These are phyloP conservation scores for Cinnamomum micranthum DNA, from an alignment of 164 flowering plant species.

Conservation along the genomic window DNA sequence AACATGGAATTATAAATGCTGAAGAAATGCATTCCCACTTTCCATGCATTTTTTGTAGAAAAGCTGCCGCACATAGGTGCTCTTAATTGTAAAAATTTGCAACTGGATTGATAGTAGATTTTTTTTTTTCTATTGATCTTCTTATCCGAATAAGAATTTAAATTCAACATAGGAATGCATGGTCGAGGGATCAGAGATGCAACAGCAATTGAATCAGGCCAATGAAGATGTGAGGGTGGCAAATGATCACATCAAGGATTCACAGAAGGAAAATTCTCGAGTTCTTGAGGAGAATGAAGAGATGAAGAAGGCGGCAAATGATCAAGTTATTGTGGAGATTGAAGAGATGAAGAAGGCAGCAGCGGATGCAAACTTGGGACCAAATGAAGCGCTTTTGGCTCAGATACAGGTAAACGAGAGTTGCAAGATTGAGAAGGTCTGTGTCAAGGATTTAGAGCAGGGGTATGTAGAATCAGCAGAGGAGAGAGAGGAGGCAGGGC, in stretches of 20 bases:
- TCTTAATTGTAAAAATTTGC: too few species aligned
- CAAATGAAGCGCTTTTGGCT: slow-evolving; percentile 29
- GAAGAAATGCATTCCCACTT: too few species aligned
- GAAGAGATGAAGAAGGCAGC: slow-evolving; percentile 38
- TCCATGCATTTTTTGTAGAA: too few species aligned
- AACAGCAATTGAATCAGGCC: slow-evolving; percentile 27
- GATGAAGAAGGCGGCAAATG: too few species aligned
- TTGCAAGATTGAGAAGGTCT: slow-evolving; percentile 8
- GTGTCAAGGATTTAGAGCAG: slow-evolving; percentile 18
- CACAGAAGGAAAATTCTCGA: too few species aligned
- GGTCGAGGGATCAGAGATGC: slow-evolving; percentile 25
- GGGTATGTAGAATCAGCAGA: slow-evolving; percentile 21
- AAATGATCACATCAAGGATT: slow-evolving; percentile 14
- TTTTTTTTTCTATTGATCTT: not conserved
- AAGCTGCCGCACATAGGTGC: too few species aligned
- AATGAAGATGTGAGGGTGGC: slow-evolving; percentile 33
- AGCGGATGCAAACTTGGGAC: slow-evolving; percentile 31
- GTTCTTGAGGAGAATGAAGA: too few species aligned
- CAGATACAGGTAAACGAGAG: not conserved
- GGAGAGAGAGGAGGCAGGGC: slow-evolving; percentile 34
- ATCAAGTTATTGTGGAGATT: slow-evolving; percentile 32
- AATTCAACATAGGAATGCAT: slow-evolving; percentile 10
- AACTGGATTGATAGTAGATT: too few species aligned
- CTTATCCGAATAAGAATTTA: not conserved
- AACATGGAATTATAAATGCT: too few species aligned